Evolutionary conservation across 768 basidiomycete genomes (phyloP).

Genomic region (Auriscalpium vulgare): DNA sequence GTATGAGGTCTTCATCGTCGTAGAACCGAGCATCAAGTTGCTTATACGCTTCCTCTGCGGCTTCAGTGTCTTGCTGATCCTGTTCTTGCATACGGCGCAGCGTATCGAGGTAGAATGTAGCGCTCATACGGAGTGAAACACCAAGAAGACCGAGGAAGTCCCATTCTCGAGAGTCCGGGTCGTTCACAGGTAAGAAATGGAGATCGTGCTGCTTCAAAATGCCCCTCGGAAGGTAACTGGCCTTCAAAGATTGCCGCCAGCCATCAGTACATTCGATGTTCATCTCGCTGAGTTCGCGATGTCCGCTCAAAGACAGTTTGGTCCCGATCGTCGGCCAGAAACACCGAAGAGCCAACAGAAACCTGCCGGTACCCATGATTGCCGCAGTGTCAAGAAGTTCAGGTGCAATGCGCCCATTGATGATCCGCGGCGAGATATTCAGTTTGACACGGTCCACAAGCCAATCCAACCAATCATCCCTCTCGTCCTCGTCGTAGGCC

Average conservation of each 20-base stretch:
- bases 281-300: background rate
- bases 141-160: constrained; percentile 15
- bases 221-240: constrained; percentile 1
- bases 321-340: constrained; percentile 5
- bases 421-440: constrained; percentile 10
- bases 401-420: constrained; percentile 2
- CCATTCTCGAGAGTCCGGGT: constrained; percentile 15
- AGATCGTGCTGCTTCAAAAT: constrained; percentile 1
- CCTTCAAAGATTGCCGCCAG: background rate
- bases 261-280: constrained; percentile 2
- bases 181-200: constrained; percentile 14
- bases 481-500: constrained; percentile 2
- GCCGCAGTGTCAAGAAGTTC: constrained; percentile 4
- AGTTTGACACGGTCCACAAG: constrained; percentile 9
- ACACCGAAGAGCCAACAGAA: constrained; percentile 1
- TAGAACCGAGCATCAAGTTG: constrained; percentile 19
- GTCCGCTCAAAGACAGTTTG: background rate
- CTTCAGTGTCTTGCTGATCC: constrained; percentile 1
- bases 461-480: constrained; percentile 12
- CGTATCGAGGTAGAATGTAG: constrained; percentile 12
- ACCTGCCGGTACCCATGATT: background rate
- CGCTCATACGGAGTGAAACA: constrained; percentile 11
- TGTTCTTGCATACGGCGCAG: constrained; percentile 11
- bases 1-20: constrained; percentile 15
- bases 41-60: constrained; percentile 10